These are phyloP conservation scores for Albophoma yamanashiensis DNA, from an alignment of 2,329 filamentous ascomycete species.

Conservation along the genomic window DNA sequence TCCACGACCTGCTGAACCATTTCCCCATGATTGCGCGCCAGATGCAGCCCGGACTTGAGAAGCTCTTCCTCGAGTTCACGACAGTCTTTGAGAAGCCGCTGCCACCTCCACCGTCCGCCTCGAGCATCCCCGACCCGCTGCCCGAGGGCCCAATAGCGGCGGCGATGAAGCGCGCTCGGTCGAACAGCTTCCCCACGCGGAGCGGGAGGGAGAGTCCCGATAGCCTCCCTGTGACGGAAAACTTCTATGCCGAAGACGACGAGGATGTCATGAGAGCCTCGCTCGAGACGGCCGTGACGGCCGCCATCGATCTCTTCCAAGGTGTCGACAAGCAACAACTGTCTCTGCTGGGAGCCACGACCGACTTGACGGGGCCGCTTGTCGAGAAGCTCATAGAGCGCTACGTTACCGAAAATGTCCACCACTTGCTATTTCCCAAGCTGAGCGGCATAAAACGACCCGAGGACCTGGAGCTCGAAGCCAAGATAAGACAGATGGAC, in stretches of 20 bases:
- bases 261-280: slow-evolving; percentile 84
- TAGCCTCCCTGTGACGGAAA: slow-evolving; percentile 41
- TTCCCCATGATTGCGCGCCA: slow-evolving; percentile 95
- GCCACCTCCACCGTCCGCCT: slow-evolving; percentile 59
- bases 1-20: slow-evolving; percentile 78
- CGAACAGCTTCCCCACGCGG: slow-evolving; percentile 32
- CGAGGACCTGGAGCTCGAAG: slow-evolving; percentile 81
- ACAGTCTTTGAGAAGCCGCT: slow-evolving; percentile 76
- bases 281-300: slow-evolving; percentile 82
- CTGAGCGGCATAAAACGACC: slow-evolving; percentile 66
- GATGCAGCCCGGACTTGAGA: slow-evolving; percentile 87
- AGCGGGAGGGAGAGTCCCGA: slow-evolving; percentile 18
- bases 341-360: slow-evolving; percentile 82
- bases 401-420: slow-evolving; percentile 87
- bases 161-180: slow-evolving; percentile 44
- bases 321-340: slow-evolving; percentile 92
- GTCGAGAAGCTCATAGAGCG: slow-evolving; percentile 93
- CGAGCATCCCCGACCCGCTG: slow-evolving; percentile 45
- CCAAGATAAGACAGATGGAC: slow-evolving; percentile 86
- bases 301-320: slow-evolving; percentile 92
- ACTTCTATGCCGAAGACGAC: slow-evolving; percentile 75
- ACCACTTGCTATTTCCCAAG: slow-evolving; percentile 78
- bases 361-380: slow-evolving; percentile 81
- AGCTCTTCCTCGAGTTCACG: slow-evolving; percentile 81
- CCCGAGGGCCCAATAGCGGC: slow-evolving; percentile 45